These are phyloP conservation scores for Closterium sp. DNA, from an alignment of 139 green algal genomes.

Conservation along the genomic window DNA sequence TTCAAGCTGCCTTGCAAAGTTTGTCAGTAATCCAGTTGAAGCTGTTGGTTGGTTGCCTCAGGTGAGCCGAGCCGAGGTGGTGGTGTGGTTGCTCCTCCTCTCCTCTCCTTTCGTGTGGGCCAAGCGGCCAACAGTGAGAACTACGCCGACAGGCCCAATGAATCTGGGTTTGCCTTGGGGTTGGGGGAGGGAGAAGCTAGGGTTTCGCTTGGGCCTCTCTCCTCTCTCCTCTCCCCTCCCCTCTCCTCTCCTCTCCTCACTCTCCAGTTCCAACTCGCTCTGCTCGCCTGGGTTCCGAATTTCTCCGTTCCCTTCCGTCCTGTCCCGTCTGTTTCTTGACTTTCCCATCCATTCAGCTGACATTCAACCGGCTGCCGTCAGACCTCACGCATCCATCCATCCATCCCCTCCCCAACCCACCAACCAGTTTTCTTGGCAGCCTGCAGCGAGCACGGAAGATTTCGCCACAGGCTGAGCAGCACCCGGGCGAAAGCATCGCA, in stretches of 20 bases:
- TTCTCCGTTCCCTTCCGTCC: background rate
- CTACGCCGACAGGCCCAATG: too few relatives aligned
- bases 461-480: background rate
- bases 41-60: too few relatives aligned
- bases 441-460: background rate
- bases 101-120: too few relatives aligned
- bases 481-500: background rate
- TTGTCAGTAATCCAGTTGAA: too few relatives aligned
- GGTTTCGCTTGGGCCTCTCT: background rate
- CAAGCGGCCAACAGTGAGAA: too few relatives aligned
- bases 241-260: too few relatives aligned
- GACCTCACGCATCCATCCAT: background rate
- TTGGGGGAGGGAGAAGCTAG: background rate
- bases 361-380: background rate
- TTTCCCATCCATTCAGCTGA: background rate
- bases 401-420: background rate
- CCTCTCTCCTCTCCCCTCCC: too few relatives aligned
- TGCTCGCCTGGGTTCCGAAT: too few relatives aligned
- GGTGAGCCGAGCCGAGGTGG: too few relatives aligned
- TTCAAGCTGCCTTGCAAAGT: background rate
- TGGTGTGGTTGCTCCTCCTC: too few relatives aligned
- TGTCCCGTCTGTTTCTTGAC: background rate
- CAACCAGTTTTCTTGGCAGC: background rate
- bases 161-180: background rate
- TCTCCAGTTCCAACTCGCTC: background rate